Conservation (phyloP, 192 early-diverging fungal species). For the Coemansia sp. region DNA sequence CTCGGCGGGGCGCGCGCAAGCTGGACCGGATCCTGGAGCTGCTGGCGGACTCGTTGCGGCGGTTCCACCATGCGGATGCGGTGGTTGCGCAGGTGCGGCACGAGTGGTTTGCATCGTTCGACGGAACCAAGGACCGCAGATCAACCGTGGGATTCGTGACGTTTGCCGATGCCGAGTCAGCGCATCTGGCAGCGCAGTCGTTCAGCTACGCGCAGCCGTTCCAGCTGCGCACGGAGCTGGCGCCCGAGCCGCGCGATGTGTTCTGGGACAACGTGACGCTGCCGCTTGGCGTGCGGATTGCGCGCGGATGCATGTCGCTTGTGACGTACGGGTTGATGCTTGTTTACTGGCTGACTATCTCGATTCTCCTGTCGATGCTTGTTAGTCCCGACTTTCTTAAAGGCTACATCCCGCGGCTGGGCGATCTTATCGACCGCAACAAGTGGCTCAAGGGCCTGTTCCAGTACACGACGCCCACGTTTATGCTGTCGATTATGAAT, state of each 20-base stretch:
- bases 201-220: conserved; percentile 49
- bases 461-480: conserved; percentile 40
- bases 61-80: conserved; percentile 64
- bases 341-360: conserved; percentile 75
- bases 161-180: conserved; percentile 36
- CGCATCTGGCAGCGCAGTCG: conserved; percentile 49
- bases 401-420: conserved; percentile 59
- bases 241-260: conserved; percentile 50
- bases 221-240: conserved; percentile 45
- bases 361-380: conserved; percentile 65
- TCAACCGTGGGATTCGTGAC: conserved; percentile 51
- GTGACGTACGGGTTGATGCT: conserved; percentile 61
- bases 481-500: conserved; percentile 51
- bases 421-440: conserved; percentile 37
- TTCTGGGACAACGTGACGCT: conserved; percentile 49
- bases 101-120: conserved; percentile 44
- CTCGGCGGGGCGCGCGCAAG: conserved; percentile 13
- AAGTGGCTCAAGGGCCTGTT: conserved; percentile 47
- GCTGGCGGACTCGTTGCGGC: conserved; percentile 57
- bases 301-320: conserved; percentile 31
- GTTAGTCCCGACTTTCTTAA: conserved; percentile 49
- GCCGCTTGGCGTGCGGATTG: conserved; percentile 22
- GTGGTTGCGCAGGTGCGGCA: conserved; percentile 44
- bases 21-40: conserved; percentile 41
- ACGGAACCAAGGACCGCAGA: conserved; percentile 37